A percentile compares a stretch with the other conserved stretches of the same genome.
These are phyloP conservation scores for Berberis thunbergii DNA, from an alignment of 164 flowering plant genomes.

Conservation along the genomic window DNA sequence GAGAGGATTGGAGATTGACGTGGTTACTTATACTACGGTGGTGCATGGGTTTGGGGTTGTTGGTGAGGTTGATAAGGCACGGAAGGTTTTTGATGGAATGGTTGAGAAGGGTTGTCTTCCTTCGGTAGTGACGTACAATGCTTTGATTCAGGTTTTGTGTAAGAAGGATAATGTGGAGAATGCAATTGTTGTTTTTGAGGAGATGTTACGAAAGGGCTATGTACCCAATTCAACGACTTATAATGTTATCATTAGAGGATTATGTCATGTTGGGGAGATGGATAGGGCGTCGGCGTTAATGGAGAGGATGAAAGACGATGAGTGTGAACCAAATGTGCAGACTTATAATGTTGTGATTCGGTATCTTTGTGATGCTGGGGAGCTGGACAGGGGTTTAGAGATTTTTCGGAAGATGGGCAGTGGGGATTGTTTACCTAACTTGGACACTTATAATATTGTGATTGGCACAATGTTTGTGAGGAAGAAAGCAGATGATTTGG, in stretches of 20 bases:
- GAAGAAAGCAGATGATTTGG: constrained; percentile 58
- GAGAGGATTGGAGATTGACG: constrained; percentile 69
- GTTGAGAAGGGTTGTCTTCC: constrained; percentile 62
- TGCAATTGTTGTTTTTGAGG: constrained; percentile 59
- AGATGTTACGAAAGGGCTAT: constrained; percentile 71
- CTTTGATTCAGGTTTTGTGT: constrained; percentile 80
- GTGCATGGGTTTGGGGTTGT: constrained; percentile 78
- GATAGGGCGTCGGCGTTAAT: constrained; percentile 56
- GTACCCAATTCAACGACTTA: constrained; percentile 62
- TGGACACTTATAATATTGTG: constrained; percentile 78
- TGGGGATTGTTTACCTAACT: constrained; percentile 70
- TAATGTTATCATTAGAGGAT: constrained; percentile 66
- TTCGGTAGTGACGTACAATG: constrained; percentile 43
- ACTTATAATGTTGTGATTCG: constrained; percentile 67
- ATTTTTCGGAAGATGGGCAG: constrained; percentile 53
- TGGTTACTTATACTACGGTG: constrained; percentile 76
- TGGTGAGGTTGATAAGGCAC: constrained; percentile 64
- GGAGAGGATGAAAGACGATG: constrained; percentile 57
- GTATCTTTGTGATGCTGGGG: constrained; percentile 71
- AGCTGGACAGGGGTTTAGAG: constrained; percentile 58
- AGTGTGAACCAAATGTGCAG: constrained; percentile 68
- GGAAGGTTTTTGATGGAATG: constrained; percentile 62
- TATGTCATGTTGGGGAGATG: constrained; percentile 63
- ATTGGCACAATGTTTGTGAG: constrained; percentile 76
- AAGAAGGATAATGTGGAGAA: constrained; percentile 73